Conservation (phyloP, 1,139 yeast genomes). For the Pichia cactophila region DNA sequence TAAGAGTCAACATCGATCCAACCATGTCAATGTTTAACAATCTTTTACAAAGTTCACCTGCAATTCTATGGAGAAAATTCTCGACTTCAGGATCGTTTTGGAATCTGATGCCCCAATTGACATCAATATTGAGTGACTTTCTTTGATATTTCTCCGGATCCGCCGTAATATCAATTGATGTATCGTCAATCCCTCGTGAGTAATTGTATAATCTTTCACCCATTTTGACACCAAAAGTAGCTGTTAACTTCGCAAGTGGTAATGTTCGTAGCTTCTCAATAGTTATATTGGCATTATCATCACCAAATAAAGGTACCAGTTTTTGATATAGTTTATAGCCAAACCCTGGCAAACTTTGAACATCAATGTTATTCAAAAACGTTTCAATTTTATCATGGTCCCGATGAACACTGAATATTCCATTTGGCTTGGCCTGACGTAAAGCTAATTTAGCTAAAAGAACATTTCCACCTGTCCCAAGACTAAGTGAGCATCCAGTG, state of each 20-base stretch:
- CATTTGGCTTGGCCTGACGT: conserved; percentile 73
- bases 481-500: conserved; percentile 66
- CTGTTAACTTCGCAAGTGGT: conserved; percentile 33
- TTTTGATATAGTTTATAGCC: conserved; percentile 50
- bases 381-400: conserved; percentile 25
- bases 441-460: conserved; percentile 75
- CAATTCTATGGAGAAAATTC: conserved; percentile 48
- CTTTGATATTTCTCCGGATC: conserved; percentile 44
- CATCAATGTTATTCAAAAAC: conserved; percentile 38
- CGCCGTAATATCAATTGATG: conserved; percentile 42
- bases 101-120: conserved; percentile 86
- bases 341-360: conserved; percentile 76
- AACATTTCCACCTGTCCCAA: conserved; percentile 69
- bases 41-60: conserved; percentile 52
- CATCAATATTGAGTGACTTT: conserved; percentile 80
- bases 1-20: conserved; percentile 56
- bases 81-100: conserved; percentile 54
- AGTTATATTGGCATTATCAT: conserved; percentile 11
- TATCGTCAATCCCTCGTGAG: conserved; percentile 61
- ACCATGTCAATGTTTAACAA: conserved; percentile 39
- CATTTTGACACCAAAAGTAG: conserved; percentile 57
- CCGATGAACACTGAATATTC: conserved; percentile 31
- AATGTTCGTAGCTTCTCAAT: conserved; percentile 35
- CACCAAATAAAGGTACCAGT: conserved; percentile 29
- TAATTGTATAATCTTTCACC: conserved; percentile 57